Evolutionary conservation across 169 alveolate genomes (phyloP).

Genomic region (Cyclospora cayetanensis): DNA sequence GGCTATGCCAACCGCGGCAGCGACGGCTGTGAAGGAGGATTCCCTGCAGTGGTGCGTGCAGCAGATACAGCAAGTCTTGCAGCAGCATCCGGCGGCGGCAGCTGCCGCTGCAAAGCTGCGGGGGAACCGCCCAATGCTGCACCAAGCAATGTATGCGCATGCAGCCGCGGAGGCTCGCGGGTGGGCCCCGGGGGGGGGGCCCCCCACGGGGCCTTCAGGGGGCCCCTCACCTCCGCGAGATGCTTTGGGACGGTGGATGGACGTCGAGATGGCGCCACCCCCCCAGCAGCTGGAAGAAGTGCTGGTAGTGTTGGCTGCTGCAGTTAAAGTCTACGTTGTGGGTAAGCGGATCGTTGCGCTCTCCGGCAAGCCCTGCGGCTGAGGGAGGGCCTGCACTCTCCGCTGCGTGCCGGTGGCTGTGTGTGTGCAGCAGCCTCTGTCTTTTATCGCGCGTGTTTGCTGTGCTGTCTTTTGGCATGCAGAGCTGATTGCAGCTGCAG

Average conservation of each 20-base stretch:
- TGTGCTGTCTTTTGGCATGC: not conserved
- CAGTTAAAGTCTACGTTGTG: conserved; percentile 57
- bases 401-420: too few species aligned
- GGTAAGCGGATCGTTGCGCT: conserved; percentile 18
- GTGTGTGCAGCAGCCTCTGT: too few species aligned
- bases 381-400: not conserved
- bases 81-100: conserved; percentile 39
- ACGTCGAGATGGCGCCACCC: conserved; percentile 38
- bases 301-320: conserved; percentile 64
- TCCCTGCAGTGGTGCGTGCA: conserved; percentile 67
- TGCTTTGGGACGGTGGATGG: conserved; percentile 47
- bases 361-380: not conserved
- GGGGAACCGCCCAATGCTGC: conserved; percentile 44
- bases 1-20: not conserved
- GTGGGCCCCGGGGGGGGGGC: not conserved
- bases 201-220: not conserved
- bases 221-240: not conserved
- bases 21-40: conserved; percentile 36
- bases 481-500: conserved; percentile 12
- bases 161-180: conserved; percentile 45
- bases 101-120: conserved; percentile 38
- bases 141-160: conserved; percentile 58
- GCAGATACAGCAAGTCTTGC: conserved; percentile 68
- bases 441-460: too few species aligned
- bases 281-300: conserved; percentile 50